These are phyloP conservation scores for Aquilaria agallochum DNA, from an alignment of 441 rosid genomes.

Conservation along the genomic window DNA sequence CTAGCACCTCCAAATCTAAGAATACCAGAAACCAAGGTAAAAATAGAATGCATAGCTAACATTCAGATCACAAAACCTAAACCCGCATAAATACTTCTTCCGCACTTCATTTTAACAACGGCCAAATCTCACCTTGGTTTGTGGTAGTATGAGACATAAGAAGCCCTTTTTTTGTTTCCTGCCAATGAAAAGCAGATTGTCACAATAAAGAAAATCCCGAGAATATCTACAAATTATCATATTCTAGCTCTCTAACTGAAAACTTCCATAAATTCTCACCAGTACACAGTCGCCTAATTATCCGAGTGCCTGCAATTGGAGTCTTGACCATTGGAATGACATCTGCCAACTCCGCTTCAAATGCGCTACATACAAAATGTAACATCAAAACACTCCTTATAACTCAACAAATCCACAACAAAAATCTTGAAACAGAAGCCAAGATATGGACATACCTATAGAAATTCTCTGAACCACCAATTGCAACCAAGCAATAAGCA, in stretches of 20 bases:
- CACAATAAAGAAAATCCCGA: background rate
- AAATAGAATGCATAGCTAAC: background rate
- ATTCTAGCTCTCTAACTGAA: background rate
- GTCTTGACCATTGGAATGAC: constrained; percentile 87
- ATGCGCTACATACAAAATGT: constrained; percentile 37
- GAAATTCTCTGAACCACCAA: constrained; percentile 89
- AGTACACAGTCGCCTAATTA: constrained; percentile 80
- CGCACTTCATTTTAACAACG: too few species aligned
- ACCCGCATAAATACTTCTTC: too few species aligned
- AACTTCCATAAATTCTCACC: constrained; percentile 33
- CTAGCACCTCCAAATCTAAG: too few species aligned
- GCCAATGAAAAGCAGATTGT: constrained; percentile 7
- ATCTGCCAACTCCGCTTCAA: constrained; percentile 74
- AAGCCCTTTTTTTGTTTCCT: constrained; percentile 98
- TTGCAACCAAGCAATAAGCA: constrained; percentile 92
- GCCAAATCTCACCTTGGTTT: constrained; percentile 47
- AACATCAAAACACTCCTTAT: constrained; percentile 4
- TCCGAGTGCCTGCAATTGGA: constrained; percentile 74
- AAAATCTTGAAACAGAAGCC: background rate
- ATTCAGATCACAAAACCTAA: too few species aligned
- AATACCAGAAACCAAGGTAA: background rate
- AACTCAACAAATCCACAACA: background rate
- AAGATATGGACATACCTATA: constrained; percentile 52
- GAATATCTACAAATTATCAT: background rate
- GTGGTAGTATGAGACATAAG: constrained; percentile 75